A percentile compares a stretch with the other conserved stretches of the same genome.
These are phyloP conservation scores for Paramecium biaurelia DNA, from an alignment of 73 alveolate species.

Conservation along the genomic window DNA sequence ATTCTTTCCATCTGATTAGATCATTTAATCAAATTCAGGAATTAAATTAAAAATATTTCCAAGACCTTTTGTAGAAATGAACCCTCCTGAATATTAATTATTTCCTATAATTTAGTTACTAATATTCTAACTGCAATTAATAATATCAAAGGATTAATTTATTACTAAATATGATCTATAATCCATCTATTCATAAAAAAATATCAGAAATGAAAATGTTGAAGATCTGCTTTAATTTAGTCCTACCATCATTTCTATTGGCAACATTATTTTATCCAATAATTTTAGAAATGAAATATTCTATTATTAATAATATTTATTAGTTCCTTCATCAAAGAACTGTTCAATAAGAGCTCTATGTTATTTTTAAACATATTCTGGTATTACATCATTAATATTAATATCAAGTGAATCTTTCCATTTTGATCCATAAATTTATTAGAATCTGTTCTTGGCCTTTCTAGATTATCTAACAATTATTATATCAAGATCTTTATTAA, in stretches of 20 bases:
- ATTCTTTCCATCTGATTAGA: neutral
- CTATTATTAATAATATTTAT: constrained; percentile 10
- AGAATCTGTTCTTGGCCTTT: neutral
- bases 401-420: neutral
- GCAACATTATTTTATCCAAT: neutral
- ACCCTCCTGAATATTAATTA: neutral
- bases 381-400: neutral
- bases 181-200: constrained; percentile 9
- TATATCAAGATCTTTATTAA: neutral
- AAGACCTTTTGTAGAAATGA: neutral
- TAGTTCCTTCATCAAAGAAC: constrained; percentile 23
- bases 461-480: neutral
- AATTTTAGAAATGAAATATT: neutral
- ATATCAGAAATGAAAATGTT: neutral
- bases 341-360: neutral
- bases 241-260: constrained; percentile 22
- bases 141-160: neutral
- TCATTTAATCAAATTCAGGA: neutral
- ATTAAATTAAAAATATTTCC: neutral
- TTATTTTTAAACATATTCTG: neutral
- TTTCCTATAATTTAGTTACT: neutral
- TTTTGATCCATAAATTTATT: neutral
- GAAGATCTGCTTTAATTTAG: neutral
- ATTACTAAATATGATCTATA: neutral
- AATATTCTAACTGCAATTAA: neutral